Evolutionary conservation across 345 rosid genomes (phyloP).

Genomic region (Streptanthus diversifolius): DNA sequence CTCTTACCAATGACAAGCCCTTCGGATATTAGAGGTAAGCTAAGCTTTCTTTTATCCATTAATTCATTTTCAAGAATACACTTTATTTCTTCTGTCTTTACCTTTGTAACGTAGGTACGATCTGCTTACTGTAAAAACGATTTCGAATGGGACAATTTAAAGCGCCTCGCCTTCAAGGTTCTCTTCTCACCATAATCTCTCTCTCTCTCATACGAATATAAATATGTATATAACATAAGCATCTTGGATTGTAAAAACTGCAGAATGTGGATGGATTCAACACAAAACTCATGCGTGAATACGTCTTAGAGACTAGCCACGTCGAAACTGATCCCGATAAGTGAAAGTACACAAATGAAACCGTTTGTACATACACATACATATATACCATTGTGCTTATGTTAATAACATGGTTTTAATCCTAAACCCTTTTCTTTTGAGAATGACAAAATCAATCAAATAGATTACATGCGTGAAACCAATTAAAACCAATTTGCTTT

Average conservation of each 20-base stretch:
- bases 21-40: slow-evolving; percentile 72
- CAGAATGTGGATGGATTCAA: slow-evolving; percentile 62
- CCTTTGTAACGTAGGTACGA: slow-evolving; percentile 53
- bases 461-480: not conserved
- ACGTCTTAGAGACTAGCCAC: slow-evolving; percentile 60
- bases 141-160: slow-evolving; percentile 82
- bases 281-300: slow-evolving; percentile 77
- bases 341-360: slow-evolving; percentile 34
- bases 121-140: slow-evolving; percentile 78
- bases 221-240: not conserved
- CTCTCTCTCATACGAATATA: not conserved
- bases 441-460: slow-evolving; percentile 5
- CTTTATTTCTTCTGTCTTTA: not conserved
- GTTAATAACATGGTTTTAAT: not conserved
- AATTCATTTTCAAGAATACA: not conserved
- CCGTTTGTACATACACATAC: slow-evolving; percentile 18
- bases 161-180: slow-evolving; percentile 57
- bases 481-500: not conserved
- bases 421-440: not conserved
- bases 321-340: slow-evolving; percentile 39
- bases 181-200: not conserved
- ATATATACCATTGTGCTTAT: slow-evolving; percentile 15
- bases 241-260: slow-evolving; percentile 6
- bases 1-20: slow-evolving; percentile 40
- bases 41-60: not conserved